Evolutionary conservation across 192 early-diverging fungal genomes (phyloP), one percentile per base, ranked within the genome.

Genomic region (Pilaira anomala): DNA sequence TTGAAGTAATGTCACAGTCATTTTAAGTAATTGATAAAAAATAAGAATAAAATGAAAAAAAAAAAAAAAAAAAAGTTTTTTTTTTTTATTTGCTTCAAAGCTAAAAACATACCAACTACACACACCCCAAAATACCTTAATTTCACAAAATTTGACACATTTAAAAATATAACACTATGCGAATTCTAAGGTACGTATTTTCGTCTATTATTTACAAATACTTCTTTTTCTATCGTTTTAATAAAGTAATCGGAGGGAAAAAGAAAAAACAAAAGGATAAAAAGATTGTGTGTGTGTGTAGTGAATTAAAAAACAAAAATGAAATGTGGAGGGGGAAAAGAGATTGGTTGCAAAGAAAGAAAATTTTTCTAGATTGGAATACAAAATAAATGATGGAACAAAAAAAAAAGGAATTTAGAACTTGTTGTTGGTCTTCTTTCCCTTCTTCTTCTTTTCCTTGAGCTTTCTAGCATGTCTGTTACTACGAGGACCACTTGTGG

Each of bases 401-500:
- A 48, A 46, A 7, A 1, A 59, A 19, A 18, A n/a, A 9, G 33
- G 29, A 55, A 40, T 14, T 39, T 63, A 65, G 42, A 65, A 65
- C 14, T 45, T 44, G 40, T 44, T 44, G 22, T 21, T 54, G 19
- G 5, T 26, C 51, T 65, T 58, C 41, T 72, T 66, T 50, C 50
- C 50, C 29, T 48, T 54, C 49, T 24, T 40, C 63, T 75, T 66
- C 62, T 63, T 70, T 51, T 64, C 45, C 14, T n/a, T 59, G 3
- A 73, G 29, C 22, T 67, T 67, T 19, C 55, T 56, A 2, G 63
- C 51, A 24, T 70, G 51, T 29, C 56, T 69, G 18, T 65, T 53
- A 42, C 42, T 70, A 7, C 63, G 60, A 57, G 52, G 70, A 50
- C 80, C 80, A 60, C 80, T 77, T 45, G 80, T 82, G 13, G 80